Base-by-base conservation (phyloP, 2,329 filamentous ascomycete species). In the Chrysosporium queenslandicum region DNA sequence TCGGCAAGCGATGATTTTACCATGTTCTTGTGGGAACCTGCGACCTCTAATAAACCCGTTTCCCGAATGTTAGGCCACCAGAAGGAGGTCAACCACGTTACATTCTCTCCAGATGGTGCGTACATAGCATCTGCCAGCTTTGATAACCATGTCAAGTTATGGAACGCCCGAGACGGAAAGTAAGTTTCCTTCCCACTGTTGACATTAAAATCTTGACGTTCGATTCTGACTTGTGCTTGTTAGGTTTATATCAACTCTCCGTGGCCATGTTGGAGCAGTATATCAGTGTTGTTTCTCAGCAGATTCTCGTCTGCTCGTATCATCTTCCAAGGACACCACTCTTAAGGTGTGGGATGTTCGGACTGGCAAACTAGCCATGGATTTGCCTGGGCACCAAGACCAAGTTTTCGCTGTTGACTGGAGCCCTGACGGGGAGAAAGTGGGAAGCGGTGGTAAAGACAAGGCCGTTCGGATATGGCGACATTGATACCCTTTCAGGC, bases 1-100 rank as follows among this genome's bases (percentile, higher is more conserved):
- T 94, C 89, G 7, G 92, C 91, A 2, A 91, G 85, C 59, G 92
- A 97, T 64, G 92, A 98, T 68, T 94, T 90, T 67, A 95, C 90
- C 4, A 91, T 98, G 79, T 95, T 89, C 66, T 77, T 98, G 6
- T 98, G 91, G 91, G 87, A 94, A 55, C 90, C 90, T 0, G 76
- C 82, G 8, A 77, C 75, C 40, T 83, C 84, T 3, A 86, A 77
- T 6, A 96, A 97, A 67, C 90, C 91, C 0, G 74, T 97, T 2
- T 85, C 87, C n/a, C 78, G 89, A 30, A 79, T 97, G 71, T 71
- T 88, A n/a, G 92, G 92, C 1, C 92, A 98, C 64, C 88, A 96
- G 67, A 97, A 97, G 71, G 87, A 91, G 64, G 90, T 97, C 60
- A 96, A 97, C 67, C 87, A 96, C 65, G 90, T 97, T 45, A 86